Percentiles rank a stretch among this genome's conserved stretches.
phyloP scores from a whole-genome alignment of 2,329 filamentous ascomycete genomes.

The Trichoderma sp. region DNA sequence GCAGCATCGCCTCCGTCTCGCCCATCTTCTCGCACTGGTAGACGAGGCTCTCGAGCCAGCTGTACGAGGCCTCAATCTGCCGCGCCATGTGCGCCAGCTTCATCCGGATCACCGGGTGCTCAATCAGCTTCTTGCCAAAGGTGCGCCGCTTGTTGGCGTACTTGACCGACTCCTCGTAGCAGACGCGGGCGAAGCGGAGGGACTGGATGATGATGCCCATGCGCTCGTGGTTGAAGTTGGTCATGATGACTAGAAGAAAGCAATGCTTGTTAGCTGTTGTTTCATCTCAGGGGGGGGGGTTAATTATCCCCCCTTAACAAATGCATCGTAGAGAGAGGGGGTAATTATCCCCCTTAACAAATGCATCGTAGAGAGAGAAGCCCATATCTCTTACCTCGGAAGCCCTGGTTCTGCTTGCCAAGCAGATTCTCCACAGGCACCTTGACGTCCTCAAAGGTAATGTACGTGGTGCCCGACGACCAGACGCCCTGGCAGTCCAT shows the following conservation, averaged over 20 bases:
- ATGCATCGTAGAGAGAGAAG: neutral
- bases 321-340: neutral
- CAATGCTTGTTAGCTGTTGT: slow-evolving; percentile 20
- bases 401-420: slow-evolving; percentile 97
- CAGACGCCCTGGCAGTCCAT: slow-evolving; percentile 99
- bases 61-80: slow-evolving; percentile 95
- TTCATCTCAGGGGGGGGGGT: too few species aligned
- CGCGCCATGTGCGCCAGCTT: slow-evolving; percentile 98
- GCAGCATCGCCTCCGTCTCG: slow-evolving; percentile 93
- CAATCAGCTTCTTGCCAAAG: slow-evolving; percentile 94
- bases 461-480: slow-evolving; percentile 92
- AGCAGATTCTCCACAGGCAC: slow-evolving; percentile 98
- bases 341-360: too few species aligned
- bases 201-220: slow-evolving; percentile 99
- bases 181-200: slow-evolving; percentile 91
- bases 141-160: slow-evolving; percentile 97
- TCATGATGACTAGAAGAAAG: slow-evolving; percentile 80
- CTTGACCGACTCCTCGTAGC: slow-evolving; percentile 94
- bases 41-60: slow-evolving; percentile 94
- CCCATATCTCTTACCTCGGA: slow-evolving; percentile 63
- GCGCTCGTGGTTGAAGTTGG: slow-evolving; percentile 99
- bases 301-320: too few species aligned
- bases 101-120: slow-evolving; percentile 95
- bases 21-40: slow-evolving; percentile 93
- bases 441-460: slow-evolving; percentile 99